Conservation (phyloP, 2,329 filamentous ascomycete species). For the Claviceps humidiphila region DNA sequence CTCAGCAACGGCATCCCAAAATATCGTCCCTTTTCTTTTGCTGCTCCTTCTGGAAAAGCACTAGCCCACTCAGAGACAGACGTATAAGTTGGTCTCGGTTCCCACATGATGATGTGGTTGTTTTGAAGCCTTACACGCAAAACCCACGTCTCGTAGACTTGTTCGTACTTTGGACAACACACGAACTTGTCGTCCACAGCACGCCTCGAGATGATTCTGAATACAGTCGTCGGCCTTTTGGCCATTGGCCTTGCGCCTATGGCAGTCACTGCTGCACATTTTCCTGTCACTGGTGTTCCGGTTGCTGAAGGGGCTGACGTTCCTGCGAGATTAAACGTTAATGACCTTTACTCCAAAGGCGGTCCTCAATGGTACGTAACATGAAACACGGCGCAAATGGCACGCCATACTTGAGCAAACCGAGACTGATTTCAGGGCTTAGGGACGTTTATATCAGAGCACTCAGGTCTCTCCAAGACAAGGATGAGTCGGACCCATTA, state of each 20-base stretch:
- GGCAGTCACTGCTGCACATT: constrained; percentile 13
- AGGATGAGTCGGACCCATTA: constrained; percentile 25
- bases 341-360: constrained; percentile 26
- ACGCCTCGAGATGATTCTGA: constrained; percentile 9
- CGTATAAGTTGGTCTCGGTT: not conserved
- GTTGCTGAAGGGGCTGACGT: constrained; percentile 26
- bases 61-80: not conserved
- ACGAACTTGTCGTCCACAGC: not conserved
- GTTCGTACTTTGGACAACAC: not conserved
- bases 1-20: not conserved
- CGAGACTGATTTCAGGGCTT: not conserved
- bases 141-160: not conserved
- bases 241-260: constrained; percentile 13
- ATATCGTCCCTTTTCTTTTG: not conserved
- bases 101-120: not conserved
- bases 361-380: constrained; percentile 30
- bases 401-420: not conserved
- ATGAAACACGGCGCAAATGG: not conserved
- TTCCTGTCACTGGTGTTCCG: constrained; percentile 25
- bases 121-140: not conserved
- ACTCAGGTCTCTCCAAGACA: constrained; percentile 28
- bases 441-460: constrained; percentile 39
- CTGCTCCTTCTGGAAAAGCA: not conserved
- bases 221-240: constrained; percentile 12
- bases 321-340: constrained; percentile 34